Evolutionary conservation across 2,329 filamentous ascomycete species (phyloP).

Genomic region (Davidsoniella virescens): DNA sequence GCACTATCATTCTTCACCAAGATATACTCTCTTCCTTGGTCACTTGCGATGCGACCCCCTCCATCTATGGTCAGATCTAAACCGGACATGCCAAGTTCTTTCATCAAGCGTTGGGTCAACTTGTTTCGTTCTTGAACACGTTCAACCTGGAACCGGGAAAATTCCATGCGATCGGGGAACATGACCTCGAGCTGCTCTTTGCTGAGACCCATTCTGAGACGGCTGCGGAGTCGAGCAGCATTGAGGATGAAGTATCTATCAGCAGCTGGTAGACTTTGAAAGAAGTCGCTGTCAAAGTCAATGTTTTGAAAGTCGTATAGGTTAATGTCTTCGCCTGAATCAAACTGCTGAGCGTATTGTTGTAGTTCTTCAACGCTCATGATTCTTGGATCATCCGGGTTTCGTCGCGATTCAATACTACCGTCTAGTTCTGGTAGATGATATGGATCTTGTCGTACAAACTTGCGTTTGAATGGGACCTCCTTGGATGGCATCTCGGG

Average conservation of each 20-base stretch:
- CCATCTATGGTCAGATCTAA: constrained; percentile 50
- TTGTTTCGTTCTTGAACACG: constrained; percentile 84
- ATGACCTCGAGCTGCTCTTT: constrained; percentile 92
- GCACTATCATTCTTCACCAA: constrained; percentile 89
- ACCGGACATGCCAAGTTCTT: constrained; percentile 75
- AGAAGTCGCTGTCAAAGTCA: constrained; percentile 92
- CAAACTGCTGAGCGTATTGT: constrained; percentile 83
- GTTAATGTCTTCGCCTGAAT: constrained; percentile 79
- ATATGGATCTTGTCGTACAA: constrained; percentile 86
- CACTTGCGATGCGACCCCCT: constrained; percentile 56
- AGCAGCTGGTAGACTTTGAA: constrained; percentile 71
- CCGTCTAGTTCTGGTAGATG: constrained; percentile 77
- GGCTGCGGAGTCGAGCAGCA: constrained; percentile 71
- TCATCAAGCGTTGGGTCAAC: constrained; percentile 86
- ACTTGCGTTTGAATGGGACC: constrained; percentile 55
- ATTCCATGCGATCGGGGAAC: constrained; percentile 96
- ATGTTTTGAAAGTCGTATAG: constrained; percentile 97
- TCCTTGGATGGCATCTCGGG: constrained; percentile 65
- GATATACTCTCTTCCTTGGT: constrained; percentile 86
- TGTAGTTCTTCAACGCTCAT: constrained; percentile 93
- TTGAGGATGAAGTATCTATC: constrained; percentile 97
- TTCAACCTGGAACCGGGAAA: constrained; percentile 92
- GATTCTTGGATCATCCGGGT: constrained; percentile 79
- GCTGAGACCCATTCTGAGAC: constrained; percentile 85
- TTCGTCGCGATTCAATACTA: constrained; percentile 71